Evolutionary conservation across 164 flowering plant genomes (phyloP).

Genomic region (Chimonanthus praecox): DNA sequence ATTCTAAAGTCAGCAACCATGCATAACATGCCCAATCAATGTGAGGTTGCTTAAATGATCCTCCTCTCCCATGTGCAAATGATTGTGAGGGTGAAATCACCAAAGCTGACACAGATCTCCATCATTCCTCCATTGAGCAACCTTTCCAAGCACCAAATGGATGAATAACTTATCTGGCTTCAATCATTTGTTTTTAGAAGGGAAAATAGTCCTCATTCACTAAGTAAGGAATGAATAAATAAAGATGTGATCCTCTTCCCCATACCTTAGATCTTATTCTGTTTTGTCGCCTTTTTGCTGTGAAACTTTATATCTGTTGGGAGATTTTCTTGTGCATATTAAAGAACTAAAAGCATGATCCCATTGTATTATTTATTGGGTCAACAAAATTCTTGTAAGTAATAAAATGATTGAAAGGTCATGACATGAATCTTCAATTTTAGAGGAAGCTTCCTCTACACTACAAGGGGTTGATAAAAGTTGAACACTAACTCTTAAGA

Average conservation of each 20-base stretch:
- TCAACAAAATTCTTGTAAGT: no score
- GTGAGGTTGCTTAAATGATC: background rate
- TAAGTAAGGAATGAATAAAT: background rate
- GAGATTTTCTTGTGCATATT: background rate
- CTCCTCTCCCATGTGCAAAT: conserved; percentile 41
- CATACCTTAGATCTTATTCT: background rate
- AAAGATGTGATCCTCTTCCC: background rate
- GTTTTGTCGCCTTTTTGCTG: background rate
- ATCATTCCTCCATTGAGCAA: conserved; percentile 1
- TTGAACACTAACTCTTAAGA: no score
- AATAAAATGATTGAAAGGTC: no score
- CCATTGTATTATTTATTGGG: no score
- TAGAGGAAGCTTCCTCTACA: no score
- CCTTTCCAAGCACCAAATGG: conserved; percentile 8
- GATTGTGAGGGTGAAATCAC: conserved; percentile 32
- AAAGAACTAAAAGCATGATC: background rate
- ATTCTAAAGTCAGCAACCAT: background rate
- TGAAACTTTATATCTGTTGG: background rate
- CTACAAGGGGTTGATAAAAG: no score
- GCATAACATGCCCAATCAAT: background rate
- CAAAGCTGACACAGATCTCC: conserved; percentile 52
- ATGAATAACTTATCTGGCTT: conserved; percentile 10
- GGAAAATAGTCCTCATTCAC: background rate
- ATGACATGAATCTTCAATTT: no score
- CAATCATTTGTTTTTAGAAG: background rate